Base-by-base conservation (phyloP, 768 basidiomycete species). In the Arthromyces matolae region DNA sequence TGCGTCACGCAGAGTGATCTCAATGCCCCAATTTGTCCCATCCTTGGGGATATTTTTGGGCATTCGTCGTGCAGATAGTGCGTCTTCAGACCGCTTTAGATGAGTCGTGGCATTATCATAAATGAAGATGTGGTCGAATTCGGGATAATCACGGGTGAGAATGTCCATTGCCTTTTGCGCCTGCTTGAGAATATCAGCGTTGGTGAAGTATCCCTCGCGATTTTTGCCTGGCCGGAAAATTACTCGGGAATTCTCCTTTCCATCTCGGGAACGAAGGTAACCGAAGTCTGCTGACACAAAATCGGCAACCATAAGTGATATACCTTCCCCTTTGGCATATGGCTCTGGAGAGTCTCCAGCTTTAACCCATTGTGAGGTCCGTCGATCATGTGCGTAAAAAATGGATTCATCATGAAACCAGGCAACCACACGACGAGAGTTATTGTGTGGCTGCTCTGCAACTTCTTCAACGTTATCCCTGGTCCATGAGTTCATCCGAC, bases 251-350 rank as follows among this genome's bases (percentile, higher is more conserved):
- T 22, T 36, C 27, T 56, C 36, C 32, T 46, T 56, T 3, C 60
- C 58, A 58, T 65, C 53, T 1, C 29, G 49, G 7, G 59, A 64
- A 9, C 13, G 31, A 10, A 67, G 38, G 56, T 59, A 67, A 6
- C 65, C 62, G 48, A 60, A 65, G 25, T 68, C 64, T 5, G 67
- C 51, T 2, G 61, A 69, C 2, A 70, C 64, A 55, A 65, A 69
- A 50, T 70, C 60, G 0, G 66, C 61, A 22, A 69, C 59, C 67
- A 69, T 71, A 5, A 66, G 43, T 12, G 68, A 69, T 0, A 40
- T 45, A 1, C 70, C 49, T 22, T 70, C 67, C 5, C 69, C 69
- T 44, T 71, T 71, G 16, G 48, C 41, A 29, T 64, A 50, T 7
- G 64, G 69, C 4, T 47, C 53, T 29, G 50, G 43, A 8, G 36